These are phyloP conservation scores for Suillus plorans DNA, from an alignment of 768 basidiomycete genomes.

Conservation along the genomic window DNA sequence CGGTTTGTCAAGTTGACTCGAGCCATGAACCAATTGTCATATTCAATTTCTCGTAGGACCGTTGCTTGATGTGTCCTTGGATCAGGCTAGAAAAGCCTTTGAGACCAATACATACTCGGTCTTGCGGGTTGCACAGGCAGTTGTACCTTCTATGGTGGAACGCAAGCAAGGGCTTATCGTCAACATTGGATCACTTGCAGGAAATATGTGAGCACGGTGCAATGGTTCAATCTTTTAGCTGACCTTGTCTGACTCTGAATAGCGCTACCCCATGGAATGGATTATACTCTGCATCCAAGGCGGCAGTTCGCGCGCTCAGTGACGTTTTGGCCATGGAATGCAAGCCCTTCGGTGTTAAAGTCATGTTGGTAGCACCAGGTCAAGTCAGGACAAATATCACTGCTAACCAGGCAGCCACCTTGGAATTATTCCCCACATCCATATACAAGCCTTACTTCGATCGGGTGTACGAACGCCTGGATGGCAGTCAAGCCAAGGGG, in stretches of 20 bases:
- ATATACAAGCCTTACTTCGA: conserved; percentile 55
- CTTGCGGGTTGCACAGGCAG: conserved; percentile 60
- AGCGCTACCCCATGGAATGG: conserved; percentile 74
- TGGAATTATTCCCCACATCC: conserved; percentile 48
- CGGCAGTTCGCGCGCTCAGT: conserved; percentile 57
- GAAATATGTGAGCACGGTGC: conserved; percentile 47
- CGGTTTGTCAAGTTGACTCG: conserved; percentile 34
- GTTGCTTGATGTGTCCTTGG: conserved; percentile 53
- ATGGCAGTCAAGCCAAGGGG: conserved; percentile 47
- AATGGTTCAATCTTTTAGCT: not conserved
- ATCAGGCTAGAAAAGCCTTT: conserved; percentile 52
- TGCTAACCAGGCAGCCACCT: conserved; percentile 44
- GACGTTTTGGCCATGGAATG: conserved; percentile 75
- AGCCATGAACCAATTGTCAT: conserved; percentile 1
- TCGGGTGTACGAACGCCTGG: conserved; percentile 54
- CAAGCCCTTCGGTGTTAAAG: conserved; percentile 66
- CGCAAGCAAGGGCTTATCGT: conserved; percentile 63
- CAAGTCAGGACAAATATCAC: conserved; percentile 67
- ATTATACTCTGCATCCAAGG: conserved; percentile 56
- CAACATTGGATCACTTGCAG: conserved; percentile 72
- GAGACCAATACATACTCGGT: conserved; percentile 67
- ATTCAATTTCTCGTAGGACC: conserved; percentile 32
- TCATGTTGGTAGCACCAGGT: conserved; percentile 70
- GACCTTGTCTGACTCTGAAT: not conserved
- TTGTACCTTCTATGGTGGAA: conserved; percentile 72